Percentiles rank a stretch among this genome's conserved stretches.
These are phyloP conservation scores for Globisporangium cederbergense DNA, from an alignment of 352 stramenopile species.

Conservation along the genomic window DNA sequence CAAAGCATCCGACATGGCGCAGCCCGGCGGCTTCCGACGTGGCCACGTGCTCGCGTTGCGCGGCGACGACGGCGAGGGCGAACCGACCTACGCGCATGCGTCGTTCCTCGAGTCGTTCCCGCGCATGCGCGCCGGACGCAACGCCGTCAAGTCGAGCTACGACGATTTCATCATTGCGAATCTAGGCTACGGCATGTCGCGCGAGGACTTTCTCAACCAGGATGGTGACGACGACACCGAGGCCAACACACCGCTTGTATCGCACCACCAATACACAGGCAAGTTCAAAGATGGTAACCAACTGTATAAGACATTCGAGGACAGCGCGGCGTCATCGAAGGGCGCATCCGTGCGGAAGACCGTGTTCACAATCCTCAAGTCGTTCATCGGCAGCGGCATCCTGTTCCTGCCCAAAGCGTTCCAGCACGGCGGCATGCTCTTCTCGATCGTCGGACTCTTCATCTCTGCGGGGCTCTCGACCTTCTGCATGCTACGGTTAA, in stretches of 20 bases:
- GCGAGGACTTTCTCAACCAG: constrained; percentile 30
- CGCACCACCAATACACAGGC: constrained; percentile 7
- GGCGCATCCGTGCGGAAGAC: constrained; percentile 48
- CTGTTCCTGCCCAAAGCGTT: constrained; percentile 69
- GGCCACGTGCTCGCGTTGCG: constrained; percentile 47
- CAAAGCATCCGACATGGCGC: constrained; percentile 51
- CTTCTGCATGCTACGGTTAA: constrained; percentile 63
- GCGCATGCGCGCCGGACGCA: constrained; percentile 12
- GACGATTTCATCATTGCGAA: constrained; percentile 53
- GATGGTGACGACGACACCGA: constrained; percentile 32
- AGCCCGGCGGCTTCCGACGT: constrained; percentile 49
- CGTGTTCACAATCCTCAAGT: constrained; percentile 70
- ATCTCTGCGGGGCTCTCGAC: constrained; percentile 45
- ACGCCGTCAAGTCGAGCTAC: constrained; percentile 45
- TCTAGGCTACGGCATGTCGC: constrained; percentile 34
- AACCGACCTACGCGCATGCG: constrained; percentile 40
- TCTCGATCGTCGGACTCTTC: constrained; percentile 47
- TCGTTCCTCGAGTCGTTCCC: constrained; percentile 45
- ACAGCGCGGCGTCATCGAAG: constrained; percentile 15
- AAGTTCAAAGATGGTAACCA: constrained; percentile 24
- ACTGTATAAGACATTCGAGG: constrained; percentile 10
- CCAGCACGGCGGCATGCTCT: constrained; percentile 65
- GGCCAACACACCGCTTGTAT: constrained; percentile 36
- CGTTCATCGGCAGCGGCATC: constrained; percentile 68
- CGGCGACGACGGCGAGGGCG: constrained; percentile 26